Conservation (phyloP, 257 asterid species). For the Echium plantagineum region DNA sequence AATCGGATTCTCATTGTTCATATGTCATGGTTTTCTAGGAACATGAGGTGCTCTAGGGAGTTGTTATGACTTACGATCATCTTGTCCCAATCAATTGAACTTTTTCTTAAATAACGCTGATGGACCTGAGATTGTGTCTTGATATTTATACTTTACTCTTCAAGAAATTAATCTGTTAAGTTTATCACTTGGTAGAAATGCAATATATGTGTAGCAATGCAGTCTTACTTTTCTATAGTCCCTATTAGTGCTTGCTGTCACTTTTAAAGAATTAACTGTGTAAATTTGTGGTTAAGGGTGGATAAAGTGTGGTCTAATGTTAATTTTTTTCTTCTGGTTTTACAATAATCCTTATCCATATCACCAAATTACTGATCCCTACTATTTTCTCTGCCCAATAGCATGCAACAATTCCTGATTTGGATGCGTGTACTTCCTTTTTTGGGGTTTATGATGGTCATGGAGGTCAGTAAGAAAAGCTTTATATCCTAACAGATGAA, state of each 20-base stretch:
- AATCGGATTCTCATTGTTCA: background rate
- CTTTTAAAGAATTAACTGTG: background rate
- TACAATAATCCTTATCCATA: background rate
- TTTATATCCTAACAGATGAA: conserved; percentile 5
- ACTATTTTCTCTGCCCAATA: conserved; percentile 16
- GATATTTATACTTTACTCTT: background rate
- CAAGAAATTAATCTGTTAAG: background rate
- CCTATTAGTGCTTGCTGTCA: background rate
- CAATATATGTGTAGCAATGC: background rate
- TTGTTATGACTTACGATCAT: too few relatives aligned
- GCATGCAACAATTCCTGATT: conserved; percentile 81
- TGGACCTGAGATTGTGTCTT: background rate
- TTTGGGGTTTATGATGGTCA: conserved; percentile 99
- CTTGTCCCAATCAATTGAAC: background rate
- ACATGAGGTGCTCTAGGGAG: background rate
- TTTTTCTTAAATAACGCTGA: too few relatives aligned
- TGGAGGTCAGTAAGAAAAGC: conserved; percentile 55
- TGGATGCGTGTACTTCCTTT: conserved; percentile 76
- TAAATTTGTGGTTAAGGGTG: background rate
- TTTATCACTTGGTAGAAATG: background rate
- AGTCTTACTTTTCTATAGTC: background rate
- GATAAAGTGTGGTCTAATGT: background rate
- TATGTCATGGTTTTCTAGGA: background rate
- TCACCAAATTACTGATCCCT: background rate
- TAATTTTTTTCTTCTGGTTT: too few relatives aligned